Conservation (phyloP, 2,329 filamentous ascomycete genomes). For the Cytospora piceae region DNA sequence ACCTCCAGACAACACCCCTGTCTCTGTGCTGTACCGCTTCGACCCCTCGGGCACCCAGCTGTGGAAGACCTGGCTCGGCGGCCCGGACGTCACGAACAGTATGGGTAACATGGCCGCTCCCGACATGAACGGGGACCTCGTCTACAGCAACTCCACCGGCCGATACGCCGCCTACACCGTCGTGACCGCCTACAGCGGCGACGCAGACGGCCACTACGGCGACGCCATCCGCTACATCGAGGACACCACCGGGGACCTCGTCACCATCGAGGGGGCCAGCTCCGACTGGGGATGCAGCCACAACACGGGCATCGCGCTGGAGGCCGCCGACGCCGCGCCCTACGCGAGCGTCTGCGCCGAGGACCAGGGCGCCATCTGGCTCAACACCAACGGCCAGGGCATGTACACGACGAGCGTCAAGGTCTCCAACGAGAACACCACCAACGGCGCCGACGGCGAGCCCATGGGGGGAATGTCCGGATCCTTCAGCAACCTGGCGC, state of each 20-base stretch:
- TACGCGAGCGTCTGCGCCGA: constrained; percentile 64
- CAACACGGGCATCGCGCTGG: constrained; percentile 67
- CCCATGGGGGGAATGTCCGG: constrained; percentile 67
- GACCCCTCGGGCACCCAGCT: constrained; percentile 53
- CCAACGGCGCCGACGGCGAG: constrained; percentile 62
- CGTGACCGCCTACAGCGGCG: constrained; percentile 60
- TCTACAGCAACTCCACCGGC: constrained; percentile 58
- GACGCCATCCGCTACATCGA: constrained; percentile 53
- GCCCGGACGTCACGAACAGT: constrained; percentile 53
- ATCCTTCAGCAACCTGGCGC: constrained; percentile 60
- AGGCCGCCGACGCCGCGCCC: constrained; percentile 60
- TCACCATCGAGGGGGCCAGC: constrained; percentile 55
- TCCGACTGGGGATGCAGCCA: constrained; percentile 65
- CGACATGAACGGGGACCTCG: constrained; percentile 65
- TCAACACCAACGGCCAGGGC: constrained; percentile 62
- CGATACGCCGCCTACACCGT: constrained; percentile 67
- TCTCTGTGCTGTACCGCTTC: constrained; percentile 63
- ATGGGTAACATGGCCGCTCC: constrained; percentile 52
- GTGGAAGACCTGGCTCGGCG: constrained; percentile 64
- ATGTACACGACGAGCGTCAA: constrained; percentile 59
- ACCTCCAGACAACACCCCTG: constrained; percentile 51
- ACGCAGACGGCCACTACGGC: constrained; percentile 59
- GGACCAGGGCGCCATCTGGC: constrained; percentile 66
- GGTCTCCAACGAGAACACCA: constrained; percentile 65
- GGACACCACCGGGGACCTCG: constrained; percentile 52